Conservation (phyloP, 1,139 yeast species). For the Kazachstania sp. region DNA sequence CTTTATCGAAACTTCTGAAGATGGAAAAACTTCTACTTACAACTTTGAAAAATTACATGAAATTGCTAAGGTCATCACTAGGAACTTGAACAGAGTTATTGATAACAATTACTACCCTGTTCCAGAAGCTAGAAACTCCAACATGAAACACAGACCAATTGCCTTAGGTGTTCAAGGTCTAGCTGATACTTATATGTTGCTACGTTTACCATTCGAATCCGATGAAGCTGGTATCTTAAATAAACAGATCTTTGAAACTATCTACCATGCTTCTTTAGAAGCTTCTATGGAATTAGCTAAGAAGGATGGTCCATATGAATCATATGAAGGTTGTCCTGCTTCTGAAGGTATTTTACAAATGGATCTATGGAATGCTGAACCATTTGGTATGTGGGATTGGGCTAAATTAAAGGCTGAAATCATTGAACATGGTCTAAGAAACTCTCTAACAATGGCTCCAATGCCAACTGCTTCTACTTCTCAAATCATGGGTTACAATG, state of each 20-base stretch:
- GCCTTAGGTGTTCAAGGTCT: slow-evolving; percentile 89
- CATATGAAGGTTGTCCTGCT: slow-evolving; percentile 74
- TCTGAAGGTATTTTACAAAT: slow-evolving; percentile 69
- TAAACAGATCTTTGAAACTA: slow-evolving; percentile 78
- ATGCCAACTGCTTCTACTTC: slow-evolving; percentile 98
- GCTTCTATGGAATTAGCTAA: slow-evolving; percentile 67
- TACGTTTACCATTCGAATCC: slow-evolving; percentile 74
- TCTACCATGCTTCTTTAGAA: slow-evolving; percentile 80
- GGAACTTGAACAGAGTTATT: slow-evolving; percentile 66
- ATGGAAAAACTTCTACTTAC: slow-evolving; percentile 40
- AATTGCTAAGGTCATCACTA: slow-evolving; percentile 63
- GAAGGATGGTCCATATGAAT: slow-evolving; percentile 53
- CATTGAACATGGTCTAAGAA: slow-evolving; percentile 57
- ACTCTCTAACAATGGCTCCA: slow-evolving; percentile 79
- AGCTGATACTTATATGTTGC: slow-evolving; percentile 69
- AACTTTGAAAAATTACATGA: slow-evolving; percentile 64
- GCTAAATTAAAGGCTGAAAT: slow-evolving; percentile 52
- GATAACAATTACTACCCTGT: slow-evolving; percentile 76
- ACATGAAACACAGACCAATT: slow-evolving; percentile 71
- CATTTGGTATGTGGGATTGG: slow-evolving; percentile 54
- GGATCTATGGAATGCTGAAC: slow-evolving; percentile 58
- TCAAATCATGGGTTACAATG: slow-evolving; percentile 79
- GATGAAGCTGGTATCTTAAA: slow-evolving; percentile 61
- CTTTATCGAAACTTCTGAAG: slow-evolving; percentile 41
- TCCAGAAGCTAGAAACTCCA: slow-evolving; percentile 56